Evolutionary conservation across 495 filamentous ascomycete genomes (phyloP).

Genomic region (Penicillium coprophilum): DNA sequence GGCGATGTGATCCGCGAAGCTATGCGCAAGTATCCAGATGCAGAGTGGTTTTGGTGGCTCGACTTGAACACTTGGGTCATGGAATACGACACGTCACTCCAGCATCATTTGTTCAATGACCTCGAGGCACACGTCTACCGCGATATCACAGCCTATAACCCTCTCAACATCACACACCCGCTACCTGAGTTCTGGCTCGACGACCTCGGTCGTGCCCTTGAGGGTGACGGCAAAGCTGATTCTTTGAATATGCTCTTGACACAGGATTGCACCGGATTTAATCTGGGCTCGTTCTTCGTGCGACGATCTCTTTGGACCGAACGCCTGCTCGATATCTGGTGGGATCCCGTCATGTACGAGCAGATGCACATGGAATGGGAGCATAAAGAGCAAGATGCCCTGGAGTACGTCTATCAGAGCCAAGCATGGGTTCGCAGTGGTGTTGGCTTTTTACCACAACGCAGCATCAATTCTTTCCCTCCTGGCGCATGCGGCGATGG

Average conservation of each 20-base stretch:
- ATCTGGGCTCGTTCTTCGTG: slow-evolving; percentile 93
- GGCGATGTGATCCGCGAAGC: slow-evolving; percentile 90
- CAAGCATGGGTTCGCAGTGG: slow-evolving; percentile 92
- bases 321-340: slow-evolving; percentile 92
- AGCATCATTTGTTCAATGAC: slow-evolving; percentile 83
- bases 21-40: slow-evolving; percentile 90
- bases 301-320: slow-evolving; percentile 84
- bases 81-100: slow-evolving; percentile 90
- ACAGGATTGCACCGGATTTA: slow-evolving; percentile 96
- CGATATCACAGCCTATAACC: slow-evolving; percentile 95
- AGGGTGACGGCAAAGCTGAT: slow-evolving; percentile 68
- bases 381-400: slow-evolving; percentile 94
- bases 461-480: slow-evolving; percentile 92
- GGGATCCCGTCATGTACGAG: slow-evolving; percentile 97
- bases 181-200: slow-evolving; percentile 72
- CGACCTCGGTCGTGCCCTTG: slow-evolving; percentile 61
- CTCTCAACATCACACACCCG: slow-evolving; percentile 89
- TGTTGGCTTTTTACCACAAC: slow-evolving; percentile 86
- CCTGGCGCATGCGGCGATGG: slow-evolving; percentile 81
- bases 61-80: slow-evolving; percentile 98
- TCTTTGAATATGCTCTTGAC: slow-evolving; percentile 87
- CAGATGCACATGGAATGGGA: slow-evolving; percentile 99
- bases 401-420: slow-evolving; percentile 87
- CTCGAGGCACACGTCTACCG: slow-evolving; percentile 78
- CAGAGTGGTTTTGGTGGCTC: slow-evolving; percentile 99